phyloP scores from a whole-genome alignment of 179 eudicot genomes.

The Spergularia azorica region DNA sequence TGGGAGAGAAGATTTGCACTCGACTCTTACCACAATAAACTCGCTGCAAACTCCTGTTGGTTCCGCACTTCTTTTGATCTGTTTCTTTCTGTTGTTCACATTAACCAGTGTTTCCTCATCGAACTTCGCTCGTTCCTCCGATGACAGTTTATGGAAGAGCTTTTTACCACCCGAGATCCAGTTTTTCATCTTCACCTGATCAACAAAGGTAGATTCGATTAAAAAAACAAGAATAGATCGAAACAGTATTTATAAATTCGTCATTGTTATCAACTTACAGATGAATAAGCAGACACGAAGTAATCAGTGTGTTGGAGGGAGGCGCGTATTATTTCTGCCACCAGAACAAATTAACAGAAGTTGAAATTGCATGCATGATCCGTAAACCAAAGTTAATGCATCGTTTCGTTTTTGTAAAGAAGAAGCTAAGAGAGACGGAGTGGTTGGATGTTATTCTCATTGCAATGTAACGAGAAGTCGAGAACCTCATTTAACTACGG shows the following conservation, averaged over 20 bases:
- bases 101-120: constrained; percentile 65
- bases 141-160: constrained; percentile 51
- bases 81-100: constrained; percentile 57
- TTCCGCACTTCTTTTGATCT: constrained; percentile 42
- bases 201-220: too few species aligned
- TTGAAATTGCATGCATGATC: neutral
- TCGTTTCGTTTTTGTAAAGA: neutral
- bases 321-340: constrained; percentile 72
- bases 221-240: too few species aligned
- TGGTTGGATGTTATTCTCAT: too few species aligned
- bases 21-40: constrained; percentile 63
- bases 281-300: constrained; percentile 75
- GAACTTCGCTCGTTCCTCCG: constrained; percentile 63
- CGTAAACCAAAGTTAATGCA: neutral
- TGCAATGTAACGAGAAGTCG: too few species aligned
- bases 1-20: neutral
- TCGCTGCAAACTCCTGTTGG: constrained; percentile 56
- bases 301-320: constrained; percentile 79
- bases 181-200: constrained; percentile 62
- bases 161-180: constrained; percentile 64
- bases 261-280: constrained; percentile 46
- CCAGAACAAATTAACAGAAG: constrained; percentile 7
- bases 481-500: too few species aligned
- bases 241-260: too few species aligned
- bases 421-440: too few species aligned